Percentiles rank a stretch among this genome's conserved stretches.
Conservation (phyloP, 495 filamentous ascomycete genomes). For the Darksidea phi region DNA sequence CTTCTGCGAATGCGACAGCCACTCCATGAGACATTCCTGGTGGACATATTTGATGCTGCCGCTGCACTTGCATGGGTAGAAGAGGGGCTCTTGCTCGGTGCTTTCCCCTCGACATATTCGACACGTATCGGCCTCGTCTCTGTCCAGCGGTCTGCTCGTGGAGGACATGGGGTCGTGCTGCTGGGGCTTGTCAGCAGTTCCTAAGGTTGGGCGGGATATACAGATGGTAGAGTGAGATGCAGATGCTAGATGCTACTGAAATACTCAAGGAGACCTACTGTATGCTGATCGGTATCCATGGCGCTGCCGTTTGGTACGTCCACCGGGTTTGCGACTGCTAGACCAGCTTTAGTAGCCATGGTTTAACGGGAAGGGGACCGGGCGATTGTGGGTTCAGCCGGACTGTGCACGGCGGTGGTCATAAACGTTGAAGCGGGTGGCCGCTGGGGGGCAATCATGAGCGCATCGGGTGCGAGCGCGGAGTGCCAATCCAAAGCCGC, state of each 20-base stretch:
- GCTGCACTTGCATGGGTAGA: conserved; percentile 97
- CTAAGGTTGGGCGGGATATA: too few species aligned
- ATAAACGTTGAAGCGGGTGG: background rate
- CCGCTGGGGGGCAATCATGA: background rate
- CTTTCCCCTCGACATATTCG: conserved; percentile 93
- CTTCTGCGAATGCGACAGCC: conserved; percentile 96
- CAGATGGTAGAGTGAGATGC: too few species aligned
- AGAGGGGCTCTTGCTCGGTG: conserved; percentile 79
- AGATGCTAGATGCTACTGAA: background rate
- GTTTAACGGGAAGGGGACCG: background rate
- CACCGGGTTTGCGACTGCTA: conserved; percentile 39
- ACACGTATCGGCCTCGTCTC: conserved; percentile 72
- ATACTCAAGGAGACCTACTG: too few species aligned
- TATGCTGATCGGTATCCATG: too few species aligned
- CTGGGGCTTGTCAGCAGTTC: too few species aligned
- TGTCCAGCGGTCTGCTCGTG: conserved; percentile 6
- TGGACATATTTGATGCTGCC: conserved; percentile 98
- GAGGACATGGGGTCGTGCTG: conserved; percentile 58
- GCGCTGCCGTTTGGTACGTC: too few species aligned
- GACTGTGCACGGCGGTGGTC: too few species aligned
- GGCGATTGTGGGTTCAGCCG: too few species aligned
- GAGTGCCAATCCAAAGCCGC: background rate
- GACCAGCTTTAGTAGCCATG: background rate
- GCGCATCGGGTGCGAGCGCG: background rate
- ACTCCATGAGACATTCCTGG: conserved; percentile 96